Evolutionary conservation across 2,329 filamentous ascomycete genomes (phyloP).

Genomic region (Neonectria magnoliae): DNA sequence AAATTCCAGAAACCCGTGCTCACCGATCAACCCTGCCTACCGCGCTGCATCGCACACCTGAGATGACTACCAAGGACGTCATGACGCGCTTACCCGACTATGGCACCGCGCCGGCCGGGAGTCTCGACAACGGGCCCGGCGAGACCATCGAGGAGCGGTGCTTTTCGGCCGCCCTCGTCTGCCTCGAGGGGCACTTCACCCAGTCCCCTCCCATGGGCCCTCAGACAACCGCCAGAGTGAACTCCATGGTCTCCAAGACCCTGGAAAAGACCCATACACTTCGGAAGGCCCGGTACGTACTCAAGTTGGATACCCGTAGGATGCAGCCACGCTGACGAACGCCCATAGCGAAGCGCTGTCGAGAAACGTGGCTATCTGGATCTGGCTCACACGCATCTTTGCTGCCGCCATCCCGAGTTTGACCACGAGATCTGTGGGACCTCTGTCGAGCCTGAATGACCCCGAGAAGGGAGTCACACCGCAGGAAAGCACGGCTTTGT

Average conservation of each 20-base stretch:
- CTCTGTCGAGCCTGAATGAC: conserved; percentile 62
- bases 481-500: conserved; percentile 70
- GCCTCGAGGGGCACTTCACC: conserved; percentile 70
- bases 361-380: conserved; percentile 72
- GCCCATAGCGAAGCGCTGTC: conserved; percentile 65
- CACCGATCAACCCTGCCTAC: conserved; percentile 20
- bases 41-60: conserved; percentile 20
- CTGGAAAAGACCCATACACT: conserved; percentile 72
- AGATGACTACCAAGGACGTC: conserved; percentile 30
- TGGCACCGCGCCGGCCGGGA: conserved; percentile 26
- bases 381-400: conserved; percentile 71
- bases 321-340: conserved; percentile 23
- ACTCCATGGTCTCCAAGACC: conserved; percentile 67
- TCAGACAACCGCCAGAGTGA: conserved; percentile 63
- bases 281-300: conserved; percentile 65
- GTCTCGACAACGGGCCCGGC: conserved; percentile 33
- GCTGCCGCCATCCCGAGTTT: conserved; percentile 69
- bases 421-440: conserved; percentile 67
- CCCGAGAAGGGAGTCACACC: conserved; percentile 67
- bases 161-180: conserved; percentile 69
- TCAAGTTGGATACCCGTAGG: background rate
- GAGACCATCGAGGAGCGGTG: conserved; percentile 71
- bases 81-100: conserved; percentile 44
- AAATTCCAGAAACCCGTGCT: conserved; percentile 26
- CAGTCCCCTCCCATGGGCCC: conserved; percentile 66